Conservation (phyloP, 805 yeast genomes). For the Saturnispora hagleri region DNA sequence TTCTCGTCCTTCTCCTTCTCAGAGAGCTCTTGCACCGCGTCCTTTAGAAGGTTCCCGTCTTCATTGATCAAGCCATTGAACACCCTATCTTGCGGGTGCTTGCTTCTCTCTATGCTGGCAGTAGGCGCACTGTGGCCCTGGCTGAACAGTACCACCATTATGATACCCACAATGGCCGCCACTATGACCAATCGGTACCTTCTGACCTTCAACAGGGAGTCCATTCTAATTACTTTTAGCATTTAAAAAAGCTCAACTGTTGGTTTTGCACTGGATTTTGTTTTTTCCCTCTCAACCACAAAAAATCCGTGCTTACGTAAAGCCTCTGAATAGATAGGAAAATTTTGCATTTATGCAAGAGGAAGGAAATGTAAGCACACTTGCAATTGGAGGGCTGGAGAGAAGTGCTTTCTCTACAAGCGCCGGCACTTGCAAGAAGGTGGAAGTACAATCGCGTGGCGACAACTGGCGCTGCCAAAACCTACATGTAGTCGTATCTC, state of each 20-base stretch:
- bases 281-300: background rate
- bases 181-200: background rate
- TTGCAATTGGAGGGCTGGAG: no score
- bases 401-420: no score
- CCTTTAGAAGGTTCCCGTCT: background rate
- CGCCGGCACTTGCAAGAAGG: no score
- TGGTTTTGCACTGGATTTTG: no score
- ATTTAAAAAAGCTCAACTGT: background rate
- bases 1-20: background rate
- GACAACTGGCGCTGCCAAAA: no score
- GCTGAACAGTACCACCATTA: background rate
- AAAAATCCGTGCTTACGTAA: background rate
- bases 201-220: background rate
- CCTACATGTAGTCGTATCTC: background rate
- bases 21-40: background rate
- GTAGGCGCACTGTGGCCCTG: background rate
- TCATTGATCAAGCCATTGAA: constrained; percentile 4
- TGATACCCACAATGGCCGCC: background rate
- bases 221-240: background rate
- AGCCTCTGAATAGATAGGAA: background rate
- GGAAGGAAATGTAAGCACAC: no score
- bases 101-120: background rate
- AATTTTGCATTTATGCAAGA: background rate
- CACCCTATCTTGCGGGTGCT: background rate
- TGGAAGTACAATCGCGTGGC: no score